phyloP scores from a whole-genome alignment of 2,329 filamentous ascomycete species.

The Capronia americana region DNA sequence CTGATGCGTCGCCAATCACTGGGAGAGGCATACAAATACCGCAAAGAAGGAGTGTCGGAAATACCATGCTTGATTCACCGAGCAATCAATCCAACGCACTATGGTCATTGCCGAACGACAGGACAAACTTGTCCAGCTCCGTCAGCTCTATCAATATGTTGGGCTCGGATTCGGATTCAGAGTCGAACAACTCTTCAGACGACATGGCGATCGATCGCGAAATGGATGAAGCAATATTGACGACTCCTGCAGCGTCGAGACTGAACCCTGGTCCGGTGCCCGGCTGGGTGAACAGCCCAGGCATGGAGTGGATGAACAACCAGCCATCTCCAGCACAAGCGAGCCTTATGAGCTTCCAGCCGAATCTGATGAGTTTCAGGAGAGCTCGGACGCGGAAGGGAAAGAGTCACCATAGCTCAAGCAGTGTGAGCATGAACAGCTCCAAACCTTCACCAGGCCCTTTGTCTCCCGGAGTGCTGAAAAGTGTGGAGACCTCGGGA shows the following conservation, averaged over 20 bases:
- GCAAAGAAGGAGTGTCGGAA: constrained; percentile 55
- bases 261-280: constrained; percentile 56
- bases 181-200: constrained; percentile 69
- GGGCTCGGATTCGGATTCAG: constrained; percentile 78
- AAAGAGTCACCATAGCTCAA: constrained; percentile 69
- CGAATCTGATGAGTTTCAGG: constrained; percentile 81
- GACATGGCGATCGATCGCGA: constrained; percentile 66
- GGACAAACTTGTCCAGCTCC: constrained; percentile 77
- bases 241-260: constrained; percentile 78
- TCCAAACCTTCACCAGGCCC: constrained; percentile 73
- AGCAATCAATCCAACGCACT: constrained; percentile 64
- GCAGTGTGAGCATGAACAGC: constrained; percentile 72
- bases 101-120: constrained; percentile 75
- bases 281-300: constrained; percentile 58
- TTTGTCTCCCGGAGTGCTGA: constrained; percentile 74
- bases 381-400: constrained; percentile 64
- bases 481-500: constrained; percentile 60
- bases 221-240: constrained; percentile 78
- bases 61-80: constrained; percentile 66
- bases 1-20: constrained; percentile 86
- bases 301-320: constrained; percentile 68
- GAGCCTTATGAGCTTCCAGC: constrained; percentile 79
- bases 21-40: constrained; percentile 70
- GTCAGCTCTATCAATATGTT: constrained; percentile 80
- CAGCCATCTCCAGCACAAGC: constrained; percentile 69